Base-by-base conservation (phyloP, 768 basidiomycete genomes). In the Russula emetica region DNA sequence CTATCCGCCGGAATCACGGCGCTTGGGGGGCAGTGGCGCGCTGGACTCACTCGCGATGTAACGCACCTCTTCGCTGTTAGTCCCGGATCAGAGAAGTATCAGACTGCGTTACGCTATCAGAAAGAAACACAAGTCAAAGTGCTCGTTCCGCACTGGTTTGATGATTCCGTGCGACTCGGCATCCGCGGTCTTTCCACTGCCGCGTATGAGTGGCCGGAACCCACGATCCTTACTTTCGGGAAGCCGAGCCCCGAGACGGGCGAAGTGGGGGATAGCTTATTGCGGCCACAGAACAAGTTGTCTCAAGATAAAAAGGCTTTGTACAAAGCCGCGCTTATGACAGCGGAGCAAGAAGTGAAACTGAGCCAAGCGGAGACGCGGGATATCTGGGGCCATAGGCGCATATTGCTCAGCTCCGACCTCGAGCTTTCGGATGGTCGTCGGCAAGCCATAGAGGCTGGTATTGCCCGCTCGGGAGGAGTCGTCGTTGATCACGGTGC, bases 91-190 rank as follows among this genome's bases (percentile, higher is more conserved):
- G 67, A 63, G 58, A 74, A 80, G 71, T 81, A 80, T 69, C 71
- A 76, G 36, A 78, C 76, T 3, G 79, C 81, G 34, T 76, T 87
- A 67, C 83, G 87, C 66, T 85, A 82, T 72, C 80, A 83, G 56
- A 73, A 81, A 3, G 75, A 80, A 54, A 85, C 85, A 0, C 74
- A 78, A 10, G 82, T 94, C 69, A 83, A 80, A 55, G 77, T 93
- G 11, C 70, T 97, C n/a, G 80, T 93, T 0, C 94, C 94, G 0
- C 91, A 94, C 66, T 97, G 94, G 94, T 94, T 94, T 64, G 90
- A 94, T 69, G 92, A 94, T 67, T 80, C 81, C 3, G 79, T 89
- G 26, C 78, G 83, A 16, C 76, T 91, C 20, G 76, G 74, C 7
- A 67, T 77, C 24, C 73, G 80, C 14, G 74, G 74, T 9, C 73